Evolutionary conservation across 306 rosid genomes (phyloP).

Genomic region (Vigna trinervia): DNA sequence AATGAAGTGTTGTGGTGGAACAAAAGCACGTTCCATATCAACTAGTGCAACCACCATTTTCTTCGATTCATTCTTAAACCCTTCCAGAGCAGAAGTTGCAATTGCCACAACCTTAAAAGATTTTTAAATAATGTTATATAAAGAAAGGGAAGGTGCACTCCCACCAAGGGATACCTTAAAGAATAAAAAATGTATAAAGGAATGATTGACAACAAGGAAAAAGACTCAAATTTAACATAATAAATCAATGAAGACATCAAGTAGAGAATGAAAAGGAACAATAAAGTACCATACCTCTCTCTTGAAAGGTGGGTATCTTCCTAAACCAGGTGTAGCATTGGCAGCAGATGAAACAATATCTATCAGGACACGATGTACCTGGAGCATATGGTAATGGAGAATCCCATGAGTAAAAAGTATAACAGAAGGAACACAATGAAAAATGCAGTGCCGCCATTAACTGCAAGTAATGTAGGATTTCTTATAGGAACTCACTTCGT

Average conservation of each 20-base stretch:
- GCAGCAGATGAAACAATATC: constrained; percentile 93
- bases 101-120: constrained; percentile 78
- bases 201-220: constrained; percentile 10
- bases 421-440: constrained; percentile 9
- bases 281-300: constrained; percentile 73
- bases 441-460: constrained; percentile 14
- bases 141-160: constrained; percentile 27
- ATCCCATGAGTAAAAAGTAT: constrained; percentile 22
- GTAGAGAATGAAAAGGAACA: constrained; percentile 34
- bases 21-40: constrained; percentile 99
- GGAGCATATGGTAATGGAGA: constrained; percentile 39
- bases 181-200: background rate
- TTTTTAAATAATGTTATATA: constrained; percentile 26
- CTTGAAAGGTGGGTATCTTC: constrained; percentile 98
- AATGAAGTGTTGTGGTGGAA: constrained; percentile 97
- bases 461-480: background rate
- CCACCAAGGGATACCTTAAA: constrained; percentile 18
- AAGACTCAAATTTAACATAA: background rate
- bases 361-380: constrained; percentile 92
- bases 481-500: background rate
- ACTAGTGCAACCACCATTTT: constrained; percentile 98
- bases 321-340: constrained; percentile 95
- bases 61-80: constrained; percentile 86
- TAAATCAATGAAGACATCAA: constrained; percentile 3
- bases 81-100: constrained; percentile 87